Percentiles rank a stretch among this genome's conserved stretches.
Conservation (phyloP, 2,329 filamentous ascomycete species). For the Albifimbria verrucaria region DNA sequence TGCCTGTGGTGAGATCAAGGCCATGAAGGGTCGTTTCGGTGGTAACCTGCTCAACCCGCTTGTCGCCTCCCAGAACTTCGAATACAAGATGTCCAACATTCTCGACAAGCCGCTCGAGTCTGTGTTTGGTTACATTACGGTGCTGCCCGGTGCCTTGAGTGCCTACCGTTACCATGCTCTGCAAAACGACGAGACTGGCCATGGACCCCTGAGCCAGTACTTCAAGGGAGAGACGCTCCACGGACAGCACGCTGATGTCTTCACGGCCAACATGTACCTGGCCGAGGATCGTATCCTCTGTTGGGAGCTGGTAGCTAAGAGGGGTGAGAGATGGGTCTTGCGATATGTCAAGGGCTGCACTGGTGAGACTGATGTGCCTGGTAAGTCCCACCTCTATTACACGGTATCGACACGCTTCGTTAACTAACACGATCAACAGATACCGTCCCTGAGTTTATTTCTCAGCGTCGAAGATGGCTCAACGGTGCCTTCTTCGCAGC, state of each 20-base stretch:
- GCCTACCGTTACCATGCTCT: slow-evolving; percentile 94
- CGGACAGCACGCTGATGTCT: slow-evolving; percentile 93
- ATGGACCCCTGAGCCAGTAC: slow-evolving; percentile 94
- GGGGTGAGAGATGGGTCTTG: slow-evolving; percentile 91
- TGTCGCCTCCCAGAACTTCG: slow-evolving; percentile 96
- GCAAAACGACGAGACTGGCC: slow-evolving; percentile 94
- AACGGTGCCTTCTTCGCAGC: slow-evolving; percentile 99
- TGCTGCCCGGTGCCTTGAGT: slow-evolving; percentile 89
- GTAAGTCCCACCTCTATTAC: slow-evolving; percentile 49
- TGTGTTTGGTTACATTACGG: slow-evolving; percentile 97
- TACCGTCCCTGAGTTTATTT: slow-evolving; percentile 92
- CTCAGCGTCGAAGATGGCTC: slow-evolving; percentile 92
- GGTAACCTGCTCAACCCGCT: slow-evolving; percentile 85
- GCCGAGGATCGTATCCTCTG: slow-evolving; percentile 88
- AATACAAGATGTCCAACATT: slow-evolving; percentile 99
- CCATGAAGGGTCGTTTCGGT: slow-evolving; percentile 86
- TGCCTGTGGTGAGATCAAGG: slow-evolving; percentile 95
- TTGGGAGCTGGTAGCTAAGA: slow-evolving; percentile 94
- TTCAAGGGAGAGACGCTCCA: slow-evolving; percentile 99
- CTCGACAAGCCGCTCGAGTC: slow-evolving; percentile 96
- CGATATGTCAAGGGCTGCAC: slow-evolving; percentile 97
- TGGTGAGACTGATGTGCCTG: slow-evolving; percentile 95
- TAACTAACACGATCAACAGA: slow-evolving; percentile 52
- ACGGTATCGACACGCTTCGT: background rate
- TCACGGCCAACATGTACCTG: slow-evolving; percentile 95